These are phyloP conservation scores for Phyllostachys edulis DNA, from an alignment of 176 grass and related monocot genomes.

Conservation along the genomic window DNA sequence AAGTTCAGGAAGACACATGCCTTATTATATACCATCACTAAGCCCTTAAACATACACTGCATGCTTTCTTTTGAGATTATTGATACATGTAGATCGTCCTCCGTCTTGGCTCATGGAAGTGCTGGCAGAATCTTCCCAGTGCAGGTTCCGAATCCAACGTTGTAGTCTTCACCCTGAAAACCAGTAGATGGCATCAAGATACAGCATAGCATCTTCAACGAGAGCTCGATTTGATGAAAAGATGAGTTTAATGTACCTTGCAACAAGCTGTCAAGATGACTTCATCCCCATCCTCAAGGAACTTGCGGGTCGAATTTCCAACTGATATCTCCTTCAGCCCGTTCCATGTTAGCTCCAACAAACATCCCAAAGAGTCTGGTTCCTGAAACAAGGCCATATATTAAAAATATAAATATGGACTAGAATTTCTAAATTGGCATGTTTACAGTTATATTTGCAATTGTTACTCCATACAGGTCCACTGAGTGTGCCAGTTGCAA, in stretches of 20 bases:
- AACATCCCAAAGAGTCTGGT: slow-evolving; percentile 69
- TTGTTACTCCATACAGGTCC: slow-evolving; percentile 75
- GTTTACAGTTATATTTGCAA: neutral
- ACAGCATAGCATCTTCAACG: neutral
- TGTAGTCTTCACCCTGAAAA: slow-evolving; percentile 74
- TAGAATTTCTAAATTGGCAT: neutral
- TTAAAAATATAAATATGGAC: neutral
- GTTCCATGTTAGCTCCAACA: slow-evolving; percentile 95
- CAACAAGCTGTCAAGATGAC: slow-evolving; percentile 84
- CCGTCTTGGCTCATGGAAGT: slow-evolving; percentile 42
- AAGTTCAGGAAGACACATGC: neutral
- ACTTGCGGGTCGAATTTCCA: slow-evolving; percentile 63
- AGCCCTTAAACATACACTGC: neutral
- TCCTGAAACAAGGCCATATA: slow-evolving; percentile 49
- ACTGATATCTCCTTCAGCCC: slow-evolving; percentile 63
- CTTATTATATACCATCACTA: neutral
- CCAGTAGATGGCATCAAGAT: neutral
- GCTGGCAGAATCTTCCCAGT: slow-evolving; percentile 70
- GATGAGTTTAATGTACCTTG: slow-evolving; percentile 54
- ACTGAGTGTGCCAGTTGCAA: slow-evolving; percentile 94
- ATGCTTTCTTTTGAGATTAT: neutral
- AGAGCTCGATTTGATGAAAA: neutral
- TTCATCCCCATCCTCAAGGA: slow-evolving; percentile 93
- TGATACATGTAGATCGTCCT: neutral
- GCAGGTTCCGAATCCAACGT: slow-evolving; percentile 86